Evolutionary conservation across 2,329 filamentous ascomycete genomes (phyloP), one percentile per base, ranked within the genome.

Genomic region (Ambrosiella beaveri): DNA sequence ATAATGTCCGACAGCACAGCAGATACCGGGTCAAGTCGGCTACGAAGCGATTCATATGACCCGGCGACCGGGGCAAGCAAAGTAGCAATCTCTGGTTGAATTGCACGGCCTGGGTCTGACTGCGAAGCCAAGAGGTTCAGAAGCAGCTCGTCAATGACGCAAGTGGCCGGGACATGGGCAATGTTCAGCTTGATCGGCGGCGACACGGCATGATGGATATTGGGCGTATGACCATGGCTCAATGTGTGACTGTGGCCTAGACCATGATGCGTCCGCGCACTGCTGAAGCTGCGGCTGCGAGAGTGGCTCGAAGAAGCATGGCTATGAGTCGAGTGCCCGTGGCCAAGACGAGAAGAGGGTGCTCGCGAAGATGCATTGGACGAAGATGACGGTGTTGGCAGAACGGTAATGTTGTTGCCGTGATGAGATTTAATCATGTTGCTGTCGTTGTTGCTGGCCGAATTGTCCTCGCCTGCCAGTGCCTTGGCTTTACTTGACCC

Each of bases 1-100:
- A 95, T 74, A 60, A 95, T 88, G 68, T 94, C 88, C 47, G 86
- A 90, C 66, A 94, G 87, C 12, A 95, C 79, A 63, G 87, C 87
- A 6, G 87, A 91, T 1, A 95, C 74, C 0, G 87, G 56, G 45
- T 60, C 59, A n/a, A 60, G 45, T 17, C 57, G 52, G 1, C 15
- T 47, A 38, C 59, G 56, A 11, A 58, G 45, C 11, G 51, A 17
- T 39, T 41, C 54, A 37, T 57, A 58, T 1, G 56, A 55, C 11
- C 39, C 55, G 8, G 38, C 19, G 5, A 40, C 27, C 11, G 59
- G 59, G 9, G 39, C 47, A 15, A 60, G 27, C n/a, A 60, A 40
- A n/a, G 56, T 39, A 6, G 59, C 52, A 55, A 60, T 60, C 37
- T 60, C 59, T 5, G 56, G 56, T 9, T 60, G 56, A 13, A 37